Percentiles rank a stretch among this genome's conserved stretches.
Conservation (phyloP, 768 basidiomycete species). For the Rhodotorula toruloides region DNA sequence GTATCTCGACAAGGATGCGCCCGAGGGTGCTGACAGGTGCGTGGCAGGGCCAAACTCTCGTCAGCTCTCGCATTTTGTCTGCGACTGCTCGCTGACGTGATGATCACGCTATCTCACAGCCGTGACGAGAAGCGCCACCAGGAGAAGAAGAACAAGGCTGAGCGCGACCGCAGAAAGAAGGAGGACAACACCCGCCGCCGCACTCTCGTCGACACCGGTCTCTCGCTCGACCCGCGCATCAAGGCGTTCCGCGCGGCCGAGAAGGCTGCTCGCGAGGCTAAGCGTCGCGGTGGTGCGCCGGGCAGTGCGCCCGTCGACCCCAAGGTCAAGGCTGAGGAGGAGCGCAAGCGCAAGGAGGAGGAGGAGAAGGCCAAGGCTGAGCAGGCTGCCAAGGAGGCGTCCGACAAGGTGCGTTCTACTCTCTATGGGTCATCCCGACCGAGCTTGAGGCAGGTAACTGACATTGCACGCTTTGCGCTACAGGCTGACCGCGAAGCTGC, state of each 20-base stretch:
- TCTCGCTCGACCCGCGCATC: constrained; percentile 83
- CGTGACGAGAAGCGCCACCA: constrained; percentile 98
- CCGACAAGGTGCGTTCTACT: constrained; percentile 61
- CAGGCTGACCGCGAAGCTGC: constrained; percentile 81
- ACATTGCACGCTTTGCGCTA: too few relatives aligned
- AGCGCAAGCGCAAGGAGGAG: constrained; percentile 51
- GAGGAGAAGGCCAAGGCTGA: constrained; percentile 66
- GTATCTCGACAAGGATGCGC: constrained; percentile 95
- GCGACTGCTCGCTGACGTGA: background rate
- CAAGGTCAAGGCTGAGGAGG: constrained; percentile 54
- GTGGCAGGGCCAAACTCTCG: constrained; percentile 41
- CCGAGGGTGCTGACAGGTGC: constrained; percentile 91
- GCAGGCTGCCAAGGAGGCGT: constrained; percentile 55
- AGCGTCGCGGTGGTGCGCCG: constrained; percentile 52
- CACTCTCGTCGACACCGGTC: constrained; percentile 74
- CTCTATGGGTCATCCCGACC: background rate
- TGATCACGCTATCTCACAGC: constrained; percentile 48
- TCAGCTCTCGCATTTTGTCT: background rate
- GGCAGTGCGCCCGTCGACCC: constrained; percentile 45
- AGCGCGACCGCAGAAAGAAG: constrained; percentile 93
- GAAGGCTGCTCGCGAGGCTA: constrained; percentile 86
- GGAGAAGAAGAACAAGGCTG: constrained; percentile 98
- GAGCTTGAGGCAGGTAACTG: too few relatives aligned
- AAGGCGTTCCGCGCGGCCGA: constrained; percentile 94
- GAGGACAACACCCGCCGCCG: constrained; percentile 90